These are phyloP conservation scores for Russula foetens DNA, from an alignment of 768 basidiomycete genomes.

Conservation along the genomic window DNA sequence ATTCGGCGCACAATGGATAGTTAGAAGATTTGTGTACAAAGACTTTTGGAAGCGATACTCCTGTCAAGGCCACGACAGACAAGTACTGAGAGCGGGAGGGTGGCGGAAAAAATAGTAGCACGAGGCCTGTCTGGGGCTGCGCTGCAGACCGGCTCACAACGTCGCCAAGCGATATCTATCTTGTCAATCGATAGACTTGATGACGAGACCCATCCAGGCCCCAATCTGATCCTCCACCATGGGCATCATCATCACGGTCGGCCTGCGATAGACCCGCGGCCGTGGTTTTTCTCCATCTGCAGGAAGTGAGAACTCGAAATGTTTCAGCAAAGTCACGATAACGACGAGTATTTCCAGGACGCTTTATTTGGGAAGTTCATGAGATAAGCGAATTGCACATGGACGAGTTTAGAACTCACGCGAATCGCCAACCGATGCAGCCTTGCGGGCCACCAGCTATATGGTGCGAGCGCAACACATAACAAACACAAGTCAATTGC, in stretches of 20 bases:
- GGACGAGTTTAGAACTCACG: background rate
- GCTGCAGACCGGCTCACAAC: background rate
- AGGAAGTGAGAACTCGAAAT: slow-evolving; percentile 13
- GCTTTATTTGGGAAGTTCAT: background rate
- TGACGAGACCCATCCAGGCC: slow-evolving; percentile 9
- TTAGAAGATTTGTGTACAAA: no score
- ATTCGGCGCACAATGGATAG: no score
- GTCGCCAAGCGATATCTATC: background rate
- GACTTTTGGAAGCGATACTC: no score
- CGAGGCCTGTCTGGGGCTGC: no score
- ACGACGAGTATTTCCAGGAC: slow-evolving; percentile 15
- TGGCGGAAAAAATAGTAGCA: no score
- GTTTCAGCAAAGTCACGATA: slow-evolving; percentile 4
- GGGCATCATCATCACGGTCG: slow-evolving; percentile 8
- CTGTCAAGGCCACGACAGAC: no score
- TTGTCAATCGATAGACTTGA: background rate
- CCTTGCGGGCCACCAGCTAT: slow-evolving; percentile 12
- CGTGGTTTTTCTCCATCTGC: background rate
- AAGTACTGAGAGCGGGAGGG: no score
- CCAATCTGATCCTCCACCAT: slow-evolving; percentile 6
- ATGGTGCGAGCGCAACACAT: background rate
- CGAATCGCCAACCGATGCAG: slow-evolving; percentile 18
- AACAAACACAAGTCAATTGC: background rate
- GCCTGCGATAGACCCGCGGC: slow-evolving; percentile 2
- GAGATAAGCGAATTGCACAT: no score